Evolutionary conservation across 345 rosid genomes (phyloP), one percentile per base, ranked within the genome.

Genomic region (Pistacia vera): DNA sequence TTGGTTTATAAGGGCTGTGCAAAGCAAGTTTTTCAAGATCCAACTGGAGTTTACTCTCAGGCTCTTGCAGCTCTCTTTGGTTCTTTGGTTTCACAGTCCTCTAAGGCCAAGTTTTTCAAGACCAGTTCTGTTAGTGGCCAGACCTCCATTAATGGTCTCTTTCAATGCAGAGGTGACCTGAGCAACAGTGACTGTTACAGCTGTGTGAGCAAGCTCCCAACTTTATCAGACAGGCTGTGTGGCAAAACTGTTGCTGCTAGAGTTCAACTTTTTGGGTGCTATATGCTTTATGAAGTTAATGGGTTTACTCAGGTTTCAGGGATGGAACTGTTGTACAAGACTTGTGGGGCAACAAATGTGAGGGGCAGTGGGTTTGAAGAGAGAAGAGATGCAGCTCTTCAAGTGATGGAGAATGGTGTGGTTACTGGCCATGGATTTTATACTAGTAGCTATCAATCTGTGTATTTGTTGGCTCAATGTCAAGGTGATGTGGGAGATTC

Each of bases 121-220:
- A 90, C 97, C 76, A 90, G 98, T 16, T 77, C 95, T 0, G 98
- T 97, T 1, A 83, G 90, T 1, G 89, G 89, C 79, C 97, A 91
- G 77, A 86, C 91, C 25, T 79, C 85, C 57, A 92, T 96, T 51
- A 92, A 89, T 55, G 99, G 99, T 17, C 90, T 96, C 25, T 97
- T 93, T 68, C 99, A 96, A 82, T 96, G 99, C 70, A 86, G 98
- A 77, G 99, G 98, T 35, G 99, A 96, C 79, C 90, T 96, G 30
- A 82, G 82, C 57, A 82, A 81, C 83, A 78, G 81, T 17, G 98
- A 90, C 76, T 96, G 99, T 81, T 92, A 93, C 89, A 88, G 78
- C 85, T 96, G 99, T 81, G 99, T 91, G 56, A 92, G 97, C 86
- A 84, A 84, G 75, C 90, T 96, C 44, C 99, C 99, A 17, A 85